A percentile compares a stretch with the other conserved stretches of the same genome.
Conservation (phyloP, 768 basidiomycete species). For the Chalciporus sphaerocephalus region DNA sequence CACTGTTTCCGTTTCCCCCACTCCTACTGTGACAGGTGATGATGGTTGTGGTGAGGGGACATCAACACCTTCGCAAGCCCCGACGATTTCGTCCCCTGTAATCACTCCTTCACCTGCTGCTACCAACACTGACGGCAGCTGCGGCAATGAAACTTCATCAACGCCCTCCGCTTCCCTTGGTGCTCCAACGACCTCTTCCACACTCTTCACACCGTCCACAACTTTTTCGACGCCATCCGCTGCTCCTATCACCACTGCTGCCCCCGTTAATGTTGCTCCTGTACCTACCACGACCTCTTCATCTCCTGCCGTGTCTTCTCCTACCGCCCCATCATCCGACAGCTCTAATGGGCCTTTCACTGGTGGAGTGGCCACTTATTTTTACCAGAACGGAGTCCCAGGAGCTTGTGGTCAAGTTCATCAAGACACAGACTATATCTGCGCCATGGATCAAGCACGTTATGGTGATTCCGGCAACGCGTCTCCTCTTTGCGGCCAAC, state of each 20-base stretch:
- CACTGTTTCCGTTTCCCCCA: neutral
- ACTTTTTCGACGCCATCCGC: neutral
- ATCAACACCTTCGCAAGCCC: constrained; percentile 10
- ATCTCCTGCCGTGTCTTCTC: neutral
- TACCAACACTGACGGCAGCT: constrained; percentile 2
- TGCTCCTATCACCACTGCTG: neutral
- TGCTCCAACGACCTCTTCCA: constrained; percentile 7
- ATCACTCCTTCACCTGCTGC: constrained; percentile 9
- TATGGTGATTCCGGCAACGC: constrained; percentile 45
- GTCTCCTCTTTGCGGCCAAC: constrained; percentile 62
- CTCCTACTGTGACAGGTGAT: constrained; percentile 16
- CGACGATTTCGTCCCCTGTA: constrained; percentile 8
- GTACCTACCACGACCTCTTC: neutral
- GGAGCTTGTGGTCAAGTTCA: constrained; percentile 74
- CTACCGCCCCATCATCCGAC: neutral
- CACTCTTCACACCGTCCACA: neutral
- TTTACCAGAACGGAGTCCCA: constrained; percentile 63
- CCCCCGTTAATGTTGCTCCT: neutral
- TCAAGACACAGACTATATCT: constrained; percentile 55
- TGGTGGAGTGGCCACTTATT: constrained; percentile 58
- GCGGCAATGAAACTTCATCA: neutral
- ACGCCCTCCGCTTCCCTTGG: constrained; percentile 9
- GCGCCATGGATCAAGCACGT: constrained; percentile 54
- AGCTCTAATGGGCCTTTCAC: constrained; percentile 25
- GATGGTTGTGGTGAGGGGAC: constrained; percentile 34